Evolutionary conservation across 75 land plant species (phyloP).

Genomic region (Picea glauca): DNA sequence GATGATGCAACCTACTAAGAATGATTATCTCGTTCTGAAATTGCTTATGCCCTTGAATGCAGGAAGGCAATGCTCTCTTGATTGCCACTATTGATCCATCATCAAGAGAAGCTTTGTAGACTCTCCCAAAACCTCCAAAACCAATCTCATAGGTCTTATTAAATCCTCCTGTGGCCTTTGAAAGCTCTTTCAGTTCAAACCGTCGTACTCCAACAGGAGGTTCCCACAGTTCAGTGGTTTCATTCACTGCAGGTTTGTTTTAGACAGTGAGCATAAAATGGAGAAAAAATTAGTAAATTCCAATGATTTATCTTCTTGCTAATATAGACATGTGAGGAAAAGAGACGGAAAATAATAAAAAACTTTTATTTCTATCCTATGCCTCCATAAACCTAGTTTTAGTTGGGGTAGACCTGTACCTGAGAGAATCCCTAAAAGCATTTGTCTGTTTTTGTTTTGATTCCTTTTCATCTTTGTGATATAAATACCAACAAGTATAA

Average conservation of each 20-base stretch:
- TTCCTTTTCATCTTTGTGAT: neutral
- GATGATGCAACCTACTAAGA: slow-evolving; percentile 80
- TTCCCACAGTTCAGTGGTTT: neutral
- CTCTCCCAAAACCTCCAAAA: slow-evolving; percentile 90
- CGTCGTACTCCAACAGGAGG: slow-evolving; percentile 44
- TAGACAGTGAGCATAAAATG: neutral
- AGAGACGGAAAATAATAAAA: neutral
- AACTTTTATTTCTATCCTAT: neutral
- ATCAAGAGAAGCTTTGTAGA: slow-evolving; percentile 61
- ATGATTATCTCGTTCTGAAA: slow-evolving; percentile 82
- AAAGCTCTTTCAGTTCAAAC: slow-evolving; percentile 68
- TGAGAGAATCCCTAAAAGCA: neutral
- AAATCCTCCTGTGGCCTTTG: slow-evolving; percentile 65
- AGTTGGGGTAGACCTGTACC: neutral
- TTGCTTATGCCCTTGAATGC: slow-evolving; percentile 75
- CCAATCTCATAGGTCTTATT: slow-evolving; percentile 52
- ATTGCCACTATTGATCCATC: slow-evolving; percentile 69
- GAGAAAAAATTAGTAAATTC: neutral
- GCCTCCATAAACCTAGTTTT: neutral
- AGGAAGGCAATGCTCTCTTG: slow-evolving; percentile 72
- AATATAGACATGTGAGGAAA: neutral
- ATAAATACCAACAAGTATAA: neutral
- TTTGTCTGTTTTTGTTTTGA: neutral
- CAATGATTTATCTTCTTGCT: neutral
- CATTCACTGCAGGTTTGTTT: neutral